phyloP scores from a whole-genome alignment of 805 yeast species.

The Zygosaccharomyces bailii region DNA sequence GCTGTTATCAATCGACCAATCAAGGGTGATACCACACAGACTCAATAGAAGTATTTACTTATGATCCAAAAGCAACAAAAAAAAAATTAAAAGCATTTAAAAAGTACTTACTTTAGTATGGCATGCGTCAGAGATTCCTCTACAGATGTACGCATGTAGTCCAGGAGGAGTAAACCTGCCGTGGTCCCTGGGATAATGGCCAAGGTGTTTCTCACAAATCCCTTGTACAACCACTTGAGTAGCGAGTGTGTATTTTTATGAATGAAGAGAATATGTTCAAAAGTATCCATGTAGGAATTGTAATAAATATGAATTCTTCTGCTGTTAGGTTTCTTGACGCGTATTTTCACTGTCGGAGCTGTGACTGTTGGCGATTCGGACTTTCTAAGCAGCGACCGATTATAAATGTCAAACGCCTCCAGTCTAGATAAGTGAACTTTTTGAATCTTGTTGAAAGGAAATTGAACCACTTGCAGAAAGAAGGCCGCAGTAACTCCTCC shows the following conservation, averaged over 20 bases:
- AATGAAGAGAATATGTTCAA: constrained; percentile 53
- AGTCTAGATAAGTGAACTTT: constrained; percentile 72
- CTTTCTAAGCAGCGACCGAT: constrained; percentile 29
- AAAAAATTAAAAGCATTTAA: neutral
- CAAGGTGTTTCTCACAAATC: constrained; percentile 67
- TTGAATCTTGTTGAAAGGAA: constrained; percentile 78
- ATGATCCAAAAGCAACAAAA: neutral
- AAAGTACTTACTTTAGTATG: neutral
- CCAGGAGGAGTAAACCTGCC: constrained; percentile 79
- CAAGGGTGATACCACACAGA: neutral
- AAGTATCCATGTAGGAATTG: constrained; percentile 74
- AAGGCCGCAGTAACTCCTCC: constrained; percentile 90
- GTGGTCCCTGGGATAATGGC: constrained; percentile 86
- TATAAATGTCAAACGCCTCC: constrained; percentile 71
- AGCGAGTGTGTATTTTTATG: constrained; percentile 47
- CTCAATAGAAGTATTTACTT: neutral
- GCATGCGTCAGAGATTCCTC: constrained; percentile 18
- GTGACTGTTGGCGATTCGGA: constrained; percentile 17
- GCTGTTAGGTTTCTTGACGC: constrained; percentile 17
- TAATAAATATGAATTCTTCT: constrained; percentile 48
- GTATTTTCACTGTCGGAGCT: constrained; percentile 13
- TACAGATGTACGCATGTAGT: constrained; percentile 58
- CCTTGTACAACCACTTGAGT: constrained; percentile 70
- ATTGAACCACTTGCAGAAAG: constrained; percentile 71
- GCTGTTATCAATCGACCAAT: neutral